Evolutionary conservation across 768 basidiomycete genomes (phyloP), one percentile per base, ranked within the genome.

Genomic region (Boletales sp.): DNA sequence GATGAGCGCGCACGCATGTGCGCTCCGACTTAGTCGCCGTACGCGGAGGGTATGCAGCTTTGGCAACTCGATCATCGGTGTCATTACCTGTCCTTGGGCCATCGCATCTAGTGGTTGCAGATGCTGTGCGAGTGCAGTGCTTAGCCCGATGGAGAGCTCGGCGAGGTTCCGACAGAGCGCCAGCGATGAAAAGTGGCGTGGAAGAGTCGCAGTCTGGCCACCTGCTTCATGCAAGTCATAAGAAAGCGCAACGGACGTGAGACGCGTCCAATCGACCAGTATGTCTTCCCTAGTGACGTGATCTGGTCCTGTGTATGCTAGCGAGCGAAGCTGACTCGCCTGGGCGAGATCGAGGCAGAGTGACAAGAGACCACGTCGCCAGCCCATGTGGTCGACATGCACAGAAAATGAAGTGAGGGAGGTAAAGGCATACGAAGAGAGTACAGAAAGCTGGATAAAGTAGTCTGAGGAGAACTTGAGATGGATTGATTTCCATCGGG

Each of bases 391-490:
- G 28, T 64, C 63, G 21, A 55, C 50, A 25, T 63, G 64, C 4
- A 58, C 44, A 14, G 63, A 54, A 35, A 65, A 56, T 21, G 61
- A 57, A 6, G 52, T 32, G 18, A 65, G 58, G 4, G 63, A 55
- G 0, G 61, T 52, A 25, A 63, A 63, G 0, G 50, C 46, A 17
- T 58, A 63, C 0, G 60, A 53, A 6, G 63, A 60, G 10, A 65
- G 51, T 8, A 21, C 36, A 17, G 48, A 31, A 10, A 65, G 50
- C 21, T 42, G 53, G 1, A 39, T 25, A 38, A 65, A 65, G 40
- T 65, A 65, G 33, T 63, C 60, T 3, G 64, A 63, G 33, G 63
- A 65, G 41, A 65, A 51, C 32, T 65, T 55, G 48, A 65, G 58
- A 45, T 60, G 46, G 4, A 65, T 61, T 13, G 50, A 44, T n/a